Evolutionary conservation across 1,284 basidiomycete species (phyloP).

Genomic region (Marasmius oreades): DNA sequence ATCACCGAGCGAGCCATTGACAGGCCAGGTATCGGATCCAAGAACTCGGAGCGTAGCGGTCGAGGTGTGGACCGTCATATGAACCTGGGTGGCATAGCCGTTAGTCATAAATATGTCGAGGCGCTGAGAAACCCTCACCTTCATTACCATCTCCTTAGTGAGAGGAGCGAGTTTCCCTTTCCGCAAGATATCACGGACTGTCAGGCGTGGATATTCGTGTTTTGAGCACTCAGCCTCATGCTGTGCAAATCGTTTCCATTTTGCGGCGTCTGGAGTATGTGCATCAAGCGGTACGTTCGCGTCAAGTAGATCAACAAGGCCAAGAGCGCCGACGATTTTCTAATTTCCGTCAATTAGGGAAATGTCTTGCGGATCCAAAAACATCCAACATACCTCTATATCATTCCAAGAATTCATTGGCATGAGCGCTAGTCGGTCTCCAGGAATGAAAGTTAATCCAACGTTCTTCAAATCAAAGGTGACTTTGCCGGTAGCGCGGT

Average conservation of each 20-base stretch:
- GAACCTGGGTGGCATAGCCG: too few species aligned
- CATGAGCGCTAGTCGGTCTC: constrained; percentile 13
- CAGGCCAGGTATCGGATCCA: constrained; percentile 11
- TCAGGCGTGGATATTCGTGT: constrained; percentile 2
- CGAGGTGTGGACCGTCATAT: constrained; percentile 5
- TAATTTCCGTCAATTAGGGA: background rate
- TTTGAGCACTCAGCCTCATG: constrained; percentile 12
- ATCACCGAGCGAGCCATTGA: constrained; percentile 12
- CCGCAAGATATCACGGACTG: constrained; percentile 10
- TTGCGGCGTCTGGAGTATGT: background rate
- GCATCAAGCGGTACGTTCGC: constrained; percentile 8
- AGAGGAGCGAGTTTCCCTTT: constrained; percentile 11
- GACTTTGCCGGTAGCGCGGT: constrained; percentile 7
- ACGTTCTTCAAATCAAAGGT: constrained; percentile 8
- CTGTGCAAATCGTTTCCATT: constrained; percentile 12
- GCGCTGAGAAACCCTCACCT: constrained; percentile 2
- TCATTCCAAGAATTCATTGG: constrained; percentile 11
- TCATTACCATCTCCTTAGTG: constrained; percentile 13
- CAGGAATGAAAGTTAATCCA: constrained; percentile 13
- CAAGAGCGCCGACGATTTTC: constrained; percentile 13
- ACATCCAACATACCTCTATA: constrained; percentile 7
- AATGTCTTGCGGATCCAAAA: too few species aligned
- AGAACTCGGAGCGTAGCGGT: constrained; percentile 9
- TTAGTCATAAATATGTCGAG: too few species aligned
- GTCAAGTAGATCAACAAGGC: constrained; percentile 11